Conservation (phyloP, 1,139 yeast species). For the Lodderomyces parapsilosis region DNA sequence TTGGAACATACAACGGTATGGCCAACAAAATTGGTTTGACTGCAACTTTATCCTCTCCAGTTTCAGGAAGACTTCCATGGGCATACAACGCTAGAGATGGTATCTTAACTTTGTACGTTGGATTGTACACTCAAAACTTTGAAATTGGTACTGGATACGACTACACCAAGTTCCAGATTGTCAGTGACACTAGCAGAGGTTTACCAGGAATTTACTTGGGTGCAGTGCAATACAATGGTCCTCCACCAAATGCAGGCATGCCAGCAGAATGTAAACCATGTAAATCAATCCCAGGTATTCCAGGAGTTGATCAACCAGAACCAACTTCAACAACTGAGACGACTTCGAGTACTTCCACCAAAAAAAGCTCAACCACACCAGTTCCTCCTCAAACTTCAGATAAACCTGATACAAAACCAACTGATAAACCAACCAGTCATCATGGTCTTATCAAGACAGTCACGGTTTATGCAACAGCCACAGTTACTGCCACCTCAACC, state of each 20-base stretch:
- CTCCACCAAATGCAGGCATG: conserved; percentile 17
- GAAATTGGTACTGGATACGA: conserved; percentile 15
- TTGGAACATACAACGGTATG: conserved; percentile 6
- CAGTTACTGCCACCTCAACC: neutral
- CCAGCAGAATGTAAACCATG: conserved; percentile 8
- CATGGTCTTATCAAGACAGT: neutral
- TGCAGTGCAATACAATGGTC: conserved; percentile 19
- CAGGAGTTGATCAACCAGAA: conserved; percentile 5
- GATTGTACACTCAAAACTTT: neutral
- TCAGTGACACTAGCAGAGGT: conserved; percentile 18
- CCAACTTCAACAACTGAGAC: neutral
- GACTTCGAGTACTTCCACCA: neutral
- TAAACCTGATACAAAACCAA: too few species aligned
- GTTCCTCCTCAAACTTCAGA: too few species aligned
- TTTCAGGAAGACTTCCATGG: neutral
- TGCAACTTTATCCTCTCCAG: neutral
- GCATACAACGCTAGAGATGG: neutral
- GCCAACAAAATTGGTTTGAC: conserved; percentile 10
- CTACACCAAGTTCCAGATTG: conserved; percentile 14
- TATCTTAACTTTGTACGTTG: neutral
- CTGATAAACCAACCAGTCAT: neutral
- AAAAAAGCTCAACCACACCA: too few species aligned
- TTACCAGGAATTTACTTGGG: too few species aligned
- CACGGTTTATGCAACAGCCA: neutral
- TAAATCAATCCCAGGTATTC: conserved; percentile 16